Evolutionary conservation across 2,329 filamentous ascomycete genomes (phyloP), one percentile per base, ranked within the genome.

Genomic region (Drechslerella coelobrocha): DNA sequence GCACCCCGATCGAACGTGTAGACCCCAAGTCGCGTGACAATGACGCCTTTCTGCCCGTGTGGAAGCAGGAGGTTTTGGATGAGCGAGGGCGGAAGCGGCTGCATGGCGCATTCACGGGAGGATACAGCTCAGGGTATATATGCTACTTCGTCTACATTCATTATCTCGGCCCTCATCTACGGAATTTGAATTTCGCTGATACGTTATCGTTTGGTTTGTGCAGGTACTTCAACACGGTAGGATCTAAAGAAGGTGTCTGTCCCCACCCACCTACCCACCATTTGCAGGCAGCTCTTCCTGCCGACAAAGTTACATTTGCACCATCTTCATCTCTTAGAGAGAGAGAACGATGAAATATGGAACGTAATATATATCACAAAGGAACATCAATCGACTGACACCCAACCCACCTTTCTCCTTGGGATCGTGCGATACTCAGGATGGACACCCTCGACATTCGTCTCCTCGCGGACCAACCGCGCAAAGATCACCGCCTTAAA

Each of bases 21-120:
- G 91, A 96, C 76, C 83, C 88, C 52, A 85, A 91, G 19, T 83
- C 85, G 37, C 88, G 91, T 76, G 92, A 97, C 78, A 91, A 97
- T 81, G 93, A 92, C 72, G 91, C 90, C 41, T 97, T 92, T 78
- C 45, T 96, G 14, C 94, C 94, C 0, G 81, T 96, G n/a, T 97
- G 94, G 92, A 96, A 97, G 81, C 94, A 99, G 82, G 93, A 97
- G 78, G 92, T 96, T 78, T 90, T 89, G 68, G 94, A 99, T 80
- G 94, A 97, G 77, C 88, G 88, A 74, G 94, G 94, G 14, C 84
- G 92, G 75, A 93, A 95, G 80, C 86, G 94, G 59, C 83, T 99
- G 2, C 94, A 99, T 79, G 94, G 94, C 73, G 94, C 94, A 73
- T 99, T 99, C 77, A 97, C 92, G 0, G 94, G 94, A 75, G 94